Evolutionary conservation across 495 filamentous ascomycete species (phyloP).

Genomic region (Margaritispora aquatica): DNA sequence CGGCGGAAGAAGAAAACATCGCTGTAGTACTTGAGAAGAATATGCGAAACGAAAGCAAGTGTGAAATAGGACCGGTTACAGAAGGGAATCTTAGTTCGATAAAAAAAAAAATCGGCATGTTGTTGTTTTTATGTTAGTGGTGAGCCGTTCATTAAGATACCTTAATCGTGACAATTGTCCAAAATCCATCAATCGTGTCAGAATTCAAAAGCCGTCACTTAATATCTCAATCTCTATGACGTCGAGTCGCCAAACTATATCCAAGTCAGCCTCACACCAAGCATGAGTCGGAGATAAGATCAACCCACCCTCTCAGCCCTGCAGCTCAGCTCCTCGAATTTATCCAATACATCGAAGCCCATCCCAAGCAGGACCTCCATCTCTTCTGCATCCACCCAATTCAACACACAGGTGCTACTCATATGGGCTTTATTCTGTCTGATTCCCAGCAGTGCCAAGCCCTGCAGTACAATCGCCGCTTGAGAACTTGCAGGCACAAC

Average conservation of each 20-base stretch:
- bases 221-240: too few species aligned
- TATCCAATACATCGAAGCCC: conserved; percentile 25
- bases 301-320: conserved; percentile 16
- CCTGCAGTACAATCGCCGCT: conserved; percentile 65
- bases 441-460: conserved; percentile 73
- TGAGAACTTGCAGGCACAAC: conserved; percentile 60
- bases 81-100: too few species aligned
- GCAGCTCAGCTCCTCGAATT: conserved; percentile 24
- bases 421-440: conserved; percentile 64
- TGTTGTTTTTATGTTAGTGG: too few species aligned
- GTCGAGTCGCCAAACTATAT: neutral
- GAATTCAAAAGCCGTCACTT: too few species aligned
- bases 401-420: conserved; percentile 16
- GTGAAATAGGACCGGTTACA: too few species aligned
- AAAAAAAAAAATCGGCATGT: too few species aligned
- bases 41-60: too few species aligned
- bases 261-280: neutral
- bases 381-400: conserved; percentile 22
- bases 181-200: too few species aligned
- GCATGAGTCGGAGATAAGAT: neutral
- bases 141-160: too few species aligned
- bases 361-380: conserved; percentile 22
- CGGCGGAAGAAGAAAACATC: neutral
- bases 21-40: too few species aligned
- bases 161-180: too few species aligned